Evolutionary conservation across 345 rosid species (phyloP).

Genomic region (Mallotus nudiflorus): DNA sequence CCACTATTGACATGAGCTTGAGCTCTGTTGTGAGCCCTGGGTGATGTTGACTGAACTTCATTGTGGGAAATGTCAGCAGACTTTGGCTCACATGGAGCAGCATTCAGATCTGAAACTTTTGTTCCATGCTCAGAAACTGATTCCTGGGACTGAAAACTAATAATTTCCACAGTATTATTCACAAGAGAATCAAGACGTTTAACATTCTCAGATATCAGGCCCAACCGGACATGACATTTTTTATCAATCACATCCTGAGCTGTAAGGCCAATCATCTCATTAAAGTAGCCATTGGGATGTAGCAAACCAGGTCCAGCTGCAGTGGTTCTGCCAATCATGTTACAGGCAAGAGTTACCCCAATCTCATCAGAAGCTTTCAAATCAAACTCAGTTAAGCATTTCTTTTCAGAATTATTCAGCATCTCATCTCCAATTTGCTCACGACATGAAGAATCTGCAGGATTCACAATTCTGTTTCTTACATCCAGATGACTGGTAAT

Average conservation of each 20-base stretch:
- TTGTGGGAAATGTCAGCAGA: constrained; percentile 3
- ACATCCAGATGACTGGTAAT: constrained; percentile 15
- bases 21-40: neutral
- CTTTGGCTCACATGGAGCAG: neutral
- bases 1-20: neutral
- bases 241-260: constrained; percentile 8
- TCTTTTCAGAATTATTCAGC: constrained; percentile 19
- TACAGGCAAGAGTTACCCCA: constrained; percentile 15
- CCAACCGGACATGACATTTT: neutral
- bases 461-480: neutral
- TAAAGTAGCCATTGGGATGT: constrained; percentile 24
- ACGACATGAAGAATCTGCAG: constrained; percentile 4
- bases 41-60: constrained; percentile 2
- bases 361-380: constrained; percentile 25
- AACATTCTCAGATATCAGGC: neutral
- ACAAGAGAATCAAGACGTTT: constrained; percentile 6
- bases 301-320: constrained; percentile 30
- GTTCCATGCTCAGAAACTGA: neutral
- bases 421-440: constrained; percentile 11
- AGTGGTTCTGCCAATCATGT: constrained; percentile 26
- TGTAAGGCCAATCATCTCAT: constrained; percentile 27
- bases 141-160: constrained; percentile 4
- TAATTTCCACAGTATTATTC: neutral
- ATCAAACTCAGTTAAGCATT: constrained; percentile 25
- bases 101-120: neutral